Base-by-base conservation (phyloP, 202 grass and related monocot genomes). In the Cymbopogon flexuosus region DNA sequence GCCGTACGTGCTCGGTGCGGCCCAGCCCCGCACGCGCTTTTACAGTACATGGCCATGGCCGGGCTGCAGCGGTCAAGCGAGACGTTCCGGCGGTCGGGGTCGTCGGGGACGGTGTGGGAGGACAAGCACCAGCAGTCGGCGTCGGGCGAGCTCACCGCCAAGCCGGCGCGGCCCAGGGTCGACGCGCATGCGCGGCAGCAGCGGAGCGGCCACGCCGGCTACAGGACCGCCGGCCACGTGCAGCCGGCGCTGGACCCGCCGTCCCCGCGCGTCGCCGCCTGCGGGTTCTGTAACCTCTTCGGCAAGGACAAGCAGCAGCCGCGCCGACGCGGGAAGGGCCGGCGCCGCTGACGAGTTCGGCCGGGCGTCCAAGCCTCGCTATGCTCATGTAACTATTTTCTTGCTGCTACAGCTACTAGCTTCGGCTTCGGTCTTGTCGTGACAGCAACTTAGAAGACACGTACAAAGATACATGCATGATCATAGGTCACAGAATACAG, bases 11-110 rank as follows among this genome's bases (percentile, higher is more conserved):
- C 21, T 22, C 1, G 58, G 70, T 54, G 43, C 13, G 18, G 13
- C 8, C 29, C 16, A 3, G 49, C 10, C 30, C 13, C 21, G 15
- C 45, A 13, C 4, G 30, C 14, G 46, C 45, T 41, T 3, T 10
- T 12, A 10, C 9, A 27, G 4, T 46, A 46, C 1, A 46, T 1
- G 27, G 10, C 2, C 39, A 94, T 94, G 92, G 92, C 85, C 24
- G 89, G 79, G 39, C 73, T 94, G 81, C 92, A 92, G 85, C 82
- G 92, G 6, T 94, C 92, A 11, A 92, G 79, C 79, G 89, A 89
- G 79, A 94, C 92, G 75, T 94, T 90, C 83, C 87, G 92, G 84
- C 88, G 92, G 84, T 92, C 89, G 8, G 92, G 92, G 34, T 94
- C 89, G 33, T 94, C 92, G 45, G 92, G 92, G 6, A 41, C 83